phyloP scores from a whole-genome alignment of 164 flowering plant species.

The Sextonia rubra region DNA sequence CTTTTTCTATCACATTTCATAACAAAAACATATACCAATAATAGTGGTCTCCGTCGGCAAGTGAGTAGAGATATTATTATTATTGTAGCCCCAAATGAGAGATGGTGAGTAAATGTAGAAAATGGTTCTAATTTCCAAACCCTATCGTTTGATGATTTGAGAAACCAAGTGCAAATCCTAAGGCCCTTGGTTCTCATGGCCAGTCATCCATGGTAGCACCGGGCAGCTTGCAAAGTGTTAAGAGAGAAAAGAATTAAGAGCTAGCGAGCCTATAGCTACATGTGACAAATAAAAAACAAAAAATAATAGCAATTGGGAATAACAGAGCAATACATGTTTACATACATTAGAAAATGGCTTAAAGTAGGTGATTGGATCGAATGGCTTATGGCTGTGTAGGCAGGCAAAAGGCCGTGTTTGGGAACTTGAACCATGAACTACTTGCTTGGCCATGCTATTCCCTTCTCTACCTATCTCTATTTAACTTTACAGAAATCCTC shows the following conservation, averaged over 20 bases:
- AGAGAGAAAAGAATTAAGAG: background rate
- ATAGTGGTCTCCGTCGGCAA: no score
- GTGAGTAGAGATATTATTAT: no score
- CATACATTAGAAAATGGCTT: background rate
- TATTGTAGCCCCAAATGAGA: no score
- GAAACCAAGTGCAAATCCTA: no score
- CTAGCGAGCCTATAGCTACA: background rate
- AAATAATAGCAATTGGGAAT: conserved; percentile 29
- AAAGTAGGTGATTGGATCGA: background rate
- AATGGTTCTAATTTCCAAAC: no score
- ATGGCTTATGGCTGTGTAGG: conserved; percentile 6
- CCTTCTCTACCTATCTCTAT: conserved; percentile 18
- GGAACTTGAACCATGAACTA: conserved; percentile 48
- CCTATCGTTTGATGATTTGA: no score
- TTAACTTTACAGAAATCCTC: conserved; percentile 13
- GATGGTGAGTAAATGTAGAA: no score
- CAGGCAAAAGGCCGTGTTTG: conserved; percentile 30
- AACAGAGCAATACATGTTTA: conserved; percentile 22
- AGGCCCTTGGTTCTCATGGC: background rate
- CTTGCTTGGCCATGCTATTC: conserved; percentile 18
- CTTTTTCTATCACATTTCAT: no score
- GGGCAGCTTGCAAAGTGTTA: background rate
- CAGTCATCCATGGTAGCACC: background rate
- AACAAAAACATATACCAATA: no score
- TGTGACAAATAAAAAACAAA: background rate